These are phyloP conservation scores for Rhynchosporium agropyri DNA, from an alignment of 2,329 filamentous ascomycete species.

Conservation along the genomic window DNA sequence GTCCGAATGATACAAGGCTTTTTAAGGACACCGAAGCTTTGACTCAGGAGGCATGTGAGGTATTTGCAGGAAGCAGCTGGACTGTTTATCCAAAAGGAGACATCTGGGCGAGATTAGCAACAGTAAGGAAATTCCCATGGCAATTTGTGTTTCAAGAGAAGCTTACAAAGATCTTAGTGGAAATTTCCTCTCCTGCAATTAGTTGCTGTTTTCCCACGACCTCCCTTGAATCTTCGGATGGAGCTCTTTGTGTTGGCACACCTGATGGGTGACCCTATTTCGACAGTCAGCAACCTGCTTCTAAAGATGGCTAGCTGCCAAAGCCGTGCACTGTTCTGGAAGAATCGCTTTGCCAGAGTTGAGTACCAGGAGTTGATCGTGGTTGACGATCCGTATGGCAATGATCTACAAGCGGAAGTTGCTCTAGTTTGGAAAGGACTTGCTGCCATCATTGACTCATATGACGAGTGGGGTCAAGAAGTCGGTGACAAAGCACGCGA, in stretches of 20 bases:
- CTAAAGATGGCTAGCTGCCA: constrained; percentile 20
- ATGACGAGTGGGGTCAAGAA: constrained; percentile 20
- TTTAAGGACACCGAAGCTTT: constrained; percentile 3
- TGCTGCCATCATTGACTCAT: constrained; percentile 17
- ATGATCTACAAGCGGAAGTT: constrained; percentile 65
- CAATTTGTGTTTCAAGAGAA: background rate
- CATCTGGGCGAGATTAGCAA: constrained; percentile 17
- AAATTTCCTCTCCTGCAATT: background rate
- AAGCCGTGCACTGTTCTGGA: constrained; percentile 15
- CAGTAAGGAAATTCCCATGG: constrained; percentile 4
- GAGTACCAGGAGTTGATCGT: background rate
- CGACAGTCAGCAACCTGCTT: constrained; percentile 17
- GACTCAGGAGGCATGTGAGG: constrained; percentile 9
- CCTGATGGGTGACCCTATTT: constrained; percentile 21
- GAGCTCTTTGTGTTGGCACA: constrained; percentile 18
- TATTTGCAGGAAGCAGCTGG: constrained; percentile 15
- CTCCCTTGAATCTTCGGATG: background rate
- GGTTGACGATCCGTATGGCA: background rate
- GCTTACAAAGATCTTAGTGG: background rate
- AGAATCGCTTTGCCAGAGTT: background rate
- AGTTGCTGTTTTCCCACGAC: background rate
- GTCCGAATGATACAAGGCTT: constrained; percentile 17
- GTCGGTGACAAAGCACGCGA: background rate
- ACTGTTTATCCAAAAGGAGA: constrained; percentile 11
- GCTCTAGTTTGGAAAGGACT: constrained; percentile 66